These are phyloP conservation scores for Amyloporia xantha DNA, from an alignment of 768 basidiomycete genomes.

Conservation along the genomic window DNA sequence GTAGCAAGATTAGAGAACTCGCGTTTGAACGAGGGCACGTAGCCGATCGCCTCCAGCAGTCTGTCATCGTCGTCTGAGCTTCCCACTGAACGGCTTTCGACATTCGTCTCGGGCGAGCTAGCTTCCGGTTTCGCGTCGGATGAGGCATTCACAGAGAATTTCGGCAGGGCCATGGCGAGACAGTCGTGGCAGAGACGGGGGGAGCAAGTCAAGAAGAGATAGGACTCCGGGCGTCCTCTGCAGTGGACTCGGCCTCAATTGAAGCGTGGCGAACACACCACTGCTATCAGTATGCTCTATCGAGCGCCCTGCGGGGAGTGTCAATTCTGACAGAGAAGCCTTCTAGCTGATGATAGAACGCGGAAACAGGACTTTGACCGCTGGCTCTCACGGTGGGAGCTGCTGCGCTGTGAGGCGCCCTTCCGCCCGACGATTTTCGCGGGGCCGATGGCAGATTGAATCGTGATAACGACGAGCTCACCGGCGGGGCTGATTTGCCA, in stretches of 20 bases:
- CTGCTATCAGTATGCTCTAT: neutral
- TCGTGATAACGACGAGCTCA: no score
- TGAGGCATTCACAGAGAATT: neutral
- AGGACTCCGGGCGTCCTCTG: neutral
- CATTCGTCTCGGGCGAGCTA: neutral
- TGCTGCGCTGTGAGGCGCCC: no score
- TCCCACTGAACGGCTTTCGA: neutral
- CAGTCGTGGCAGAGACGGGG: neutral
- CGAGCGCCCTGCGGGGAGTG: neutral
- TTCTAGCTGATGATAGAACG: no score
- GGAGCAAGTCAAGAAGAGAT: neutral
- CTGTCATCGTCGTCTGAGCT: conserved; percentile 46
- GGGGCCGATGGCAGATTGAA: no score
- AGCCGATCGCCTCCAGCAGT: conserved; percentile 59
- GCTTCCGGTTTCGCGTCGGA: neutral
- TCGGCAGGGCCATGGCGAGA: neutral
- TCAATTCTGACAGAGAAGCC: no score
- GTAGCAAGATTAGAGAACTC: conserved; percentile 84
- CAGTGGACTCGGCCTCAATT: neutral
- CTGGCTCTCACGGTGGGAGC: no score
- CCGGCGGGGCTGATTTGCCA: no score
- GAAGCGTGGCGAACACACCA: neutral
- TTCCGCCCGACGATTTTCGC: no score
- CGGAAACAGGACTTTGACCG: no score
- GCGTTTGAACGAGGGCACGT: conserved; percentile 74